Evolutionary conservation across 768 basidiomycete species (phyloP).

Genomic region (Multifurca ochricompacta): DNA sequence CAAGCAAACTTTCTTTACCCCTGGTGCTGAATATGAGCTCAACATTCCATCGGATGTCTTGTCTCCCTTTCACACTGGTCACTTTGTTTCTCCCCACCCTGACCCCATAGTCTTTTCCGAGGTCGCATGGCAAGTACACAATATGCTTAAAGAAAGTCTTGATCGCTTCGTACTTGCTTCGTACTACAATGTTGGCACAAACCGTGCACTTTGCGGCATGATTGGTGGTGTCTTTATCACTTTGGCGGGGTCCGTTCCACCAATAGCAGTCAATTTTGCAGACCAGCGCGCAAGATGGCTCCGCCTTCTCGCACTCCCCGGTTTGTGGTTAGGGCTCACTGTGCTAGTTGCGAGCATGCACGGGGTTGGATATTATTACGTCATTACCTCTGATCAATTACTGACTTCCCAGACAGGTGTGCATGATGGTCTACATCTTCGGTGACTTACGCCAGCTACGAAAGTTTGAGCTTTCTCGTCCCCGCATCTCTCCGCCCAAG

Average conservation of each 20-base stretch:
- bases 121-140: slow-evolving; percentile 48
- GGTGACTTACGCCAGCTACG: slow-evolving; percentile 73
- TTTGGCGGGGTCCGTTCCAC: slow-evolving; percentile 35
- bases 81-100: slow-evolving; percentile 48
- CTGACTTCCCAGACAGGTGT: slow-evolving; percentile 30
- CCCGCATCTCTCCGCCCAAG: slow-evolving; percentile 47
- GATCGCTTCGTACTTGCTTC: slow-evolving; percentile 61
- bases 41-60: slow-evolving; percentile 60
- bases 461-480: slow-evolving; percentile 69
- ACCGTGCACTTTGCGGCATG: slow-evolving; percentile 62
- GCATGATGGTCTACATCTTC: slow-evolving; percentile 71
- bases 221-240: slow-evolving; percentile 49
- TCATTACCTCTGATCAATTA: neutral
- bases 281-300: slow-evolving; percentile 44
- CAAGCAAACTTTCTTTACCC: slow-evolving; percentile 74
- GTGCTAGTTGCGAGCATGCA: slow-evolving; percentile 55
- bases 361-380: slow-evolving; percentile 39
- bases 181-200: slow-evolving; percentile 63
- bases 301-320: slow-evolving; percentile 53
- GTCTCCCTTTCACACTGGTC: slow-evolving; percentile 36
- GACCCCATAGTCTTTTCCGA: slow-evolving; percentile 58
- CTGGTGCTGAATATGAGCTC: slow-evolving; percentile 63
- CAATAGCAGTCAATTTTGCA: slow-evolving; percentile 37
- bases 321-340: slow-evolving; percentile 62
- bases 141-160: slow-evolving; percentile 56